Evolutionary conservation across 1,284 basidiomycete species (phyloP).

Genomic region (Sporisorium iseilematis-ciliati): DNA sequence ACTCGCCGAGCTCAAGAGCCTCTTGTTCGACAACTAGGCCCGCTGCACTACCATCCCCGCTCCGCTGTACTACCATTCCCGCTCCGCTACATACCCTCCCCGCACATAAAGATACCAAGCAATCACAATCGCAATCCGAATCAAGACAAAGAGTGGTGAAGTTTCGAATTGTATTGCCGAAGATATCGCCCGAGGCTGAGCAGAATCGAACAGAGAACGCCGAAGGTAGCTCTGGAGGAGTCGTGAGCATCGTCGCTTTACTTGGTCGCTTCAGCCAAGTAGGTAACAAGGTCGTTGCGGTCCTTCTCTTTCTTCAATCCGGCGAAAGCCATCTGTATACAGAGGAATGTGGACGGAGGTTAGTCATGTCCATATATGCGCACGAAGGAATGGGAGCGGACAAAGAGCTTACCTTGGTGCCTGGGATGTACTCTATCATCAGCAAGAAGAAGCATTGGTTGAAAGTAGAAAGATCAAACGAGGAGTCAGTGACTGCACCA

Average conservation of each 20-base stretch:
- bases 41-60: too few relatives aligned
- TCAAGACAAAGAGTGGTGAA: neutral
- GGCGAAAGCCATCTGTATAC: conserved; percentile 51
- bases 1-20: too few relatives aligned
- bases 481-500: neutral
- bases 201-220: neutral
- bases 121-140: too few relatives aligned
- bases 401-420: too few relatives aligned
- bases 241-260: neutral
- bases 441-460: too few relatives aligned
- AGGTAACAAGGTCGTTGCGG: conserved; percentile 65
- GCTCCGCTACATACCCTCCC: too few relatives aligned
- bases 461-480: neutral
- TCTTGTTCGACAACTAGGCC: too few relatives aligned
- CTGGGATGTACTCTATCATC: too few relatives aligned
- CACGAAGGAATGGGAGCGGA: too few relatives aligned
- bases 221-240: neutral
- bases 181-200: neutral
- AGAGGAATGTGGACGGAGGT: neutral
- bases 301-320: conserved; percentile 69
- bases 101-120: too few relatives aligned
- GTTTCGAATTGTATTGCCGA: neutral
- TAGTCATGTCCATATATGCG: neutral
- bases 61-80: too few relatives aligned
- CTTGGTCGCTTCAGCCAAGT: conserved; percentile 3